Evolutionary conservation across 768 basidiomycete genomes (phyloP).

Genomic region (Hemileccinum impolitum): DNA sequence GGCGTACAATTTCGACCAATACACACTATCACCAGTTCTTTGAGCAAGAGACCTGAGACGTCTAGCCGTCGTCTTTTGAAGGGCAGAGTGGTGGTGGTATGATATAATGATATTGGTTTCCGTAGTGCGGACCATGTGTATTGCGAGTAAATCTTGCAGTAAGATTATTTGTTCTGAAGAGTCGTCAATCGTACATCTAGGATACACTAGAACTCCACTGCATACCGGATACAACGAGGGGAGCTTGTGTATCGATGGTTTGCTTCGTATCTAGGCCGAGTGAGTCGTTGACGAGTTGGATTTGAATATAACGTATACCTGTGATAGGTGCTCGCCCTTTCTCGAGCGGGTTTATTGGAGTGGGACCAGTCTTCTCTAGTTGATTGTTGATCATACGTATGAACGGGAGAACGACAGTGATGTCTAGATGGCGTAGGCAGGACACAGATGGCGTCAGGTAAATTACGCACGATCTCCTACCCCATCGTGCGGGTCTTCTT

Average conservation of each 20-base stretch:
- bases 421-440: slow-evolving; percentile 28
- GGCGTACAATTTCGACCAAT: slow-evolving; percentile 34
- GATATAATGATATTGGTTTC: slow-evolving; percentile 32
- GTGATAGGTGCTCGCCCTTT: slow-evolving; percentile 8
- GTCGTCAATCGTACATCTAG: not conserved
- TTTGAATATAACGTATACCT: slow-evolving; percentile 11
- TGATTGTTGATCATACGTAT: slow-evolving; percentile 37
- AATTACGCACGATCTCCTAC: slow-evolving; percentile 37
- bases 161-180: slow-evolving; percentile 21
- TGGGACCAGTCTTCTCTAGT: not conserved
- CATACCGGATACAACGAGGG: slow-evolving; percentile 28
- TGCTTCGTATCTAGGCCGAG: slow-evolving; percentile 15
- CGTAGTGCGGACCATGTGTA: slow-evolving; percentile 36
- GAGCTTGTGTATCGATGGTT: slow-evolving; percentile 34
- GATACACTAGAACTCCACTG: not conserved
- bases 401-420: slow-evolving; percentile 43
- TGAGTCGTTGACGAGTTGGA: not conserved
- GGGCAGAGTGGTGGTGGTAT: slow-evolving; percentile 29
- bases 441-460: not conserved
- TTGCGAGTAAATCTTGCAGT: slow-evolving; percentile 35
- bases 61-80: slow-evolving; percentile 26
- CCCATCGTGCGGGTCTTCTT: slow-evolving; percentile 28
- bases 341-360: slow-evolving; percentile 7
- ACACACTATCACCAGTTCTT: slow-evolving; percentile 34
- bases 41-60: slow-evolving; percentile 30